These are phyloP conservation scores for Immersiella caudata DNA, from an alignment of 495 filamentous ascomycete genomes.

Conservation along the genomic window DNA sequence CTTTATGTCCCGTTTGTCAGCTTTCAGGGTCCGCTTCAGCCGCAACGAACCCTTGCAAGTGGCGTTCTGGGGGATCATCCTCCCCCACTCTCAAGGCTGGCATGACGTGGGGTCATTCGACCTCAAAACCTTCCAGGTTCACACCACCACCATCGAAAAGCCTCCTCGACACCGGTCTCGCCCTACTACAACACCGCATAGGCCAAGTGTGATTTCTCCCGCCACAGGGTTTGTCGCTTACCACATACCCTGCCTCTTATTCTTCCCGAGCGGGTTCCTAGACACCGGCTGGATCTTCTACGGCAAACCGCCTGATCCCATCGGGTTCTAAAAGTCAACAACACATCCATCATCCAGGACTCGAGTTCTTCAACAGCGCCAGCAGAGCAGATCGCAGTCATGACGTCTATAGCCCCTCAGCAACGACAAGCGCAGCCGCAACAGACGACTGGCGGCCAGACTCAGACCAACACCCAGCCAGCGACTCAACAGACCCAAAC, in stretches of 20 bases:
- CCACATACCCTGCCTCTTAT: not conserved
- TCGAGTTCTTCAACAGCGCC: not conserved
- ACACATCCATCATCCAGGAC: not conserved
- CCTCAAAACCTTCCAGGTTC: conserved; percentile 7
- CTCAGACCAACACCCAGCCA: conserved; percentile 13
- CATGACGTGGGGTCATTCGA: conserved; percentile 4
- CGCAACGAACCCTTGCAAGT: not conserved
- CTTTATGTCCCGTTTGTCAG: not conserved
- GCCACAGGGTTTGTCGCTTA: not conserved
- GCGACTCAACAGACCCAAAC: conserved; percentile 26
- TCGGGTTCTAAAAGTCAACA: not conserved
- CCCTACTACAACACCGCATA: not conserved
- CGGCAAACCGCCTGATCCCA: not conserved
- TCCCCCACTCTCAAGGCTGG: conserved; percentile 16
- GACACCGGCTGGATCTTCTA: no score
- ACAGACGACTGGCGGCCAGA: conserved; percentile 28
- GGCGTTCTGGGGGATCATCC: conserved; percentile 4
- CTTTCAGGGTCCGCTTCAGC: not conserved
- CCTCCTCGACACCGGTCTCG: not conserved
- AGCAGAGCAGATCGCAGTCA: conserved; percentile 10
- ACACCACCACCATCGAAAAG: not conserved
- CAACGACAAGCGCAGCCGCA: conserved; percentile 26
- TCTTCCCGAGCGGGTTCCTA: not conserved
- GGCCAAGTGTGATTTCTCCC: no score
- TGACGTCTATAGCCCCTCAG: conserved; percentile 27